These are phyloP conservation scores for Apostasia shenzhenica DNA, from an alignment of 106 monocot species.

Conservation along the genomic window DNA sequence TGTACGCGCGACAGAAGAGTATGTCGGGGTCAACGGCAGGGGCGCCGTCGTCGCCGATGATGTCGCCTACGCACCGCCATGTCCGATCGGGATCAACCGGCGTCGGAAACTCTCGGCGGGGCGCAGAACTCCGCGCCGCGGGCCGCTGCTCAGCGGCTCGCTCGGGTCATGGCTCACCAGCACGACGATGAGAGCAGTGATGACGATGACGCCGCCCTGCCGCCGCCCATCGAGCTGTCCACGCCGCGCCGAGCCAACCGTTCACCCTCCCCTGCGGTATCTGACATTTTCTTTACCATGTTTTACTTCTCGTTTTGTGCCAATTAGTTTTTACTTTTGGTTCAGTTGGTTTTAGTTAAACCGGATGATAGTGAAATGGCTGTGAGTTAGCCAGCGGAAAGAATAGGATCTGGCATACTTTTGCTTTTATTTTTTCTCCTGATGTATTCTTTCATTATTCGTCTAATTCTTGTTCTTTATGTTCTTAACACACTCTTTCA, in stretches of 20 bases:
- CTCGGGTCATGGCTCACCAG: conserved; percentile 44
- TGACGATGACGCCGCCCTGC: conserved; percentile 3
- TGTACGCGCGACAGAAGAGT: conserved; percentile 11
- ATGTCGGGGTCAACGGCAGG: conserved; percentile 6
- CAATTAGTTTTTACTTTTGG: background rate
- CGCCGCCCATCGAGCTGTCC: conserved; percentile 20
- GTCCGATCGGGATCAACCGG: conserved; percentile 34
- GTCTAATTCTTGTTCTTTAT: too few species aligned
- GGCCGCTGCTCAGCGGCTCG: conserved; percentile 49
- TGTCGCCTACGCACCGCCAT: conserved; percentile 46
- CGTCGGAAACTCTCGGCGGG: conserved; percentile 16
- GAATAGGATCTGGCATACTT: too few species aligned
- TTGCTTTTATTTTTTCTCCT: too few species aligned
- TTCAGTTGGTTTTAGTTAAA: too few species aligned
- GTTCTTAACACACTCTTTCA: too few species aligned
- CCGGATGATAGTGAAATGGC: too few species aligned
- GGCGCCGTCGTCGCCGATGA: conserved; percentile 14
- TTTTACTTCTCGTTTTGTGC: background rate
- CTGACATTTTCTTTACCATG: background rate
- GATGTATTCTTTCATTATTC: too few species aligned
- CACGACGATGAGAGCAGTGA: conserved; percentile 17
- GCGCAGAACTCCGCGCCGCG: conserved; percentile 45
- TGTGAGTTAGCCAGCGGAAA: too few species aligned
- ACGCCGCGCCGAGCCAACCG: conserved; percentile 41
- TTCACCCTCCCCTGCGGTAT: conserved; percentile 38